These are phyloP conservation scores for Fusarium sp. DNA, from an alignment of 2,329 filamentous ascomycete genomes.

Conservation along the genomic window DNA sequence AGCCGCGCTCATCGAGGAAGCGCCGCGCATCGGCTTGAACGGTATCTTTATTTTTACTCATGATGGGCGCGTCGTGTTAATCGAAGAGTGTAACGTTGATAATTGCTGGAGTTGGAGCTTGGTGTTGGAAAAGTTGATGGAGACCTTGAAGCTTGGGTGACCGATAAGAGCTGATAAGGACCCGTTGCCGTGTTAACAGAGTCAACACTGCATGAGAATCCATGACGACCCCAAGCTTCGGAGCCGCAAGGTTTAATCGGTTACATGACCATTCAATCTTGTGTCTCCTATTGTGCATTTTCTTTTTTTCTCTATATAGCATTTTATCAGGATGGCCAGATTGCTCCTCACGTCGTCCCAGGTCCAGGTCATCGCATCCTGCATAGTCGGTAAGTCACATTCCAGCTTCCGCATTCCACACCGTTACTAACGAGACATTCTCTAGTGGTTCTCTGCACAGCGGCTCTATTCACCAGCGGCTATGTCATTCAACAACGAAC, in stretches of 20 bases:
- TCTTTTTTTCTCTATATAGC: neutral
- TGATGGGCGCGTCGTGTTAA: slow-evolving; percentile 29
- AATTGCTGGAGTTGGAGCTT: slow-evolving; percentile 19
- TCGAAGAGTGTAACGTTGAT: slow-evolving; percentile 14
- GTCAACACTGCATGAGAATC: slow-evolving; percentile 38
- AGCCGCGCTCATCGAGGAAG: slow-evolving; percentile 93
- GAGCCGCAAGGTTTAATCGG: slow-evolving; percentile 1
- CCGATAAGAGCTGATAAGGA: slow-evolving; percentile 52
- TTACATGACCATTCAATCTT: neutral
- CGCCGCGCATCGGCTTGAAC: slow-evolving; percentile 83
- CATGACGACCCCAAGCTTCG: slow-evolving; percentile 30
- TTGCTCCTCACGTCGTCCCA: slow-evolving; percentile 77
- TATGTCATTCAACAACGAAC: slow-evolving; percentile 91
- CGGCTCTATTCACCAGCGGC: slow-evolving; percentile 87
- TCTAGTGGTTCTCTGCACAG: slow-evolving; percentile 80
- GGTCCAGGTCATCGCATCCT: slow-evolving; percentile 76
- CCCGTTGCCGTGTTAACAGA: slow-evolving; percentile 58
- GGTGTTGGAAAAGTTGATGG: slow-evolving; percentile 38
- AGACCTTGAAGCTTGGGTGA: slow-evolving; percentile 12
- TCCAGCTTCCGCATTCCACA: slow-evolving; percentile 34
- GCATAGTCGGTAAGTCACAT: slow-evolving; percentile 67
- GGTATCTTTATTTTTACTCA: slow-evolving; percentile 60
- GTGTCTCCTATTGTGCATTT: neutral
- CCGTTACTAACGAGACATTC: slow-evolving; percentile 12
- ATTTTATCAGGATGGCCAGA: slow-evolving; percentile 46